phyloP scores from a whole-genome alignment of 441 rosid species.

The Theobroma grandiflorum region DNA sequence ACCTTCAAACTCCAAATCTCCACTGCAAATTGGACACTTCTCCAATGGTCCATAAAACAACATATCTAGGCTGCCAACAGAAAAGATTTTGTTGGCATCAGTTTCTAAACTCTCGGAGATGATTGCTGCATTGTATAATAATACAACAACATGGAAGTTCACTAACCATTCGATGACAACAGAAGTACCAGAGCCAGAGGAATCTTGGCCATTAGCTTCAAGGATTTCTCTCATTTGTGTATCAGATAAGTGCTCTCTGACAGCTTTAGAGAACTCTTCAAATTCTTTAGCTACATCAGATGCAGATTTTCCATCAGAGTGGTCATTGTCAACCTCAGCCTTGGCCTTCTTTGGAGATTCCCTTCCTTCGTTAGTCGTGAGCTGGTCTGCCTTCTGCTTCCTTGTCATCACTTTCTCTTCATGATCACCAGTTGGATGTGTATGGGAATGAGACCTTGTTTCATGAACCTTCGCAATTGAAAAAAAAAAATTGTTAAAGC shows the following conservation, averaged over 20 bases:
- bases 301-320: constrained; percentile 39
- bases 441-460: constrained; percentile 63
- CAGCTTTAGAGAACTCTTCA: constrained; percentile 57
- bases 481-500: not conserved
- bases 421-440: constrained; percentile 47
- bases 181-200: constrained; percentile 51
- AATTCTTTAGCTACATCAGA: constrained; percentile 47
- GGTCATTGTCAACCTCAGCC: constrained; percentile 41
- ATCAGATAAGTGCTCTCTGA: constrained; percentile 55
- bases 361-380: constrained; percentile 58
- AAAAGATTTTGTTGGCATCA: not conserved
- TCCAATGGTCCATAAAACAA: constrained; percentile 72
- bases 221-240: constrained; percentile 70
- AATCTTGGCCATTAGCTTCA: constrained; percentile 64
- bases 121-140: not conserved
- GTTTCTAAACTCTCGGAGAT: not conserved
- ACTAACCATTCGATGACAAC: constrained; percentile 63
- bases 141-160: not conserved
- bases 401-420: constrained; percentile 73
- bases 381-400: constrained; percentile 83
- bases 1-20: constrained; percentile 60
- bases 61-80: constrained; percentile 62
- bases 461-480: constrained; percentile 63
- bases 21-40: constrained; percentile 65
- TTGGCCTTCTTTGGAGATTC: constrained; percentile 70